These are phyloP conservation scores for Corymbia calophylla DNA, from an alignment of 441 rosid species.

Conservation along the genomic window DNA sequence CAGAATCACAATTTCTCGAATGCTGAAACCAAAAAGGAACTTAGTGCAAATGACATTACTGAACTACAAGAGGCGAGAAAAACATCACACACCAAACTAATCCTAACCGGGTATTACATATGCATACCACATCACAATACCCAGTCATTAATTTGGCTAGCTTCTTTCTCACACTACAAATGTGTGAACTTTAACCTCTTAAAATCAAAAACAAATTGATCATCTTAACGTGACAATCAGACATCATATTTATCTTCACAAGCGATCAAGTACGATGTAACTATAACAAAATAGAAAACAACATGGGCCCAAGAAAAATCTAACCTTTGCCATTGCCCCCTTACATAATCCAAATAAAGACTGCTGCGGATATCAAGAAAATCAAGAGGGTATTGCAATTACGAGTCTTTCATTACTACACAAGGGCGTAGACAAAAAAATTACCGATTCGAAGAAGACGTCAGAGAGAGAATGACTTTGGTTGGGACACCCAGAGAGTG, in stretches of 20 bases:
- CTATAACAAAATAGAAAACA: neutral
- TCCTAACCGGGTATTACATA: neutral
- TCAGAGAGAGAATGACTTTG: too few relatives aligned
- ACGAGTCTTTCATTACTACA: too few relatives aligned
- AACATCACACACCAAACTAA: neutral
- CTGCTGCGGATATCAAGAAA: slow-evolving; percentile 66
- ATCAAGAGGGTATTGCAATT: slow-evolving; percentile 30
- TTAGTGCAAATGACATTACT: neutral
- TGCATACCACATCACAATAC: neutral
- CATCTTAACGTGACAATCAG: neutral
- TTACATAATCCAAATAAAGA: slow-evolving; percentile 69
- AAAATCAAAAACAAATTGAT: neutral
- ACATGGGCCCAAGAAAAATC: neutral
- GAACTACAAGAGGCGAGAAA: neutral
- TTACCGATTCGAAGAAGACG: too few relatives aligned
- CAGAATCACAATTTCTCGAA: neutral
- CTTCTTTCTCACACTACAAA: neutral
- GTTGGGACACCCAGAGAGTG: too few relatives aligned
- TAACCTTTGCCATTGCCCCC: slow-evolving; percentile 63
- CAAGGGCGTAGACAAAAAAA: too few relatives aligned
- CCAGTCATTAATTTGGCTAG: neutral
- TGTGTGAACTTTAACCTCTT: neutral
- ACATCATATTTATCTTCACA: neutral
- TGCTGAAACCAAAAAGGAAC: neutral
- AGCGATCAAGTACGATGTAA: neutral